Conservation (phyloP, 768 basidiomycete genomes). For the Mycena latifolia region DNA sequence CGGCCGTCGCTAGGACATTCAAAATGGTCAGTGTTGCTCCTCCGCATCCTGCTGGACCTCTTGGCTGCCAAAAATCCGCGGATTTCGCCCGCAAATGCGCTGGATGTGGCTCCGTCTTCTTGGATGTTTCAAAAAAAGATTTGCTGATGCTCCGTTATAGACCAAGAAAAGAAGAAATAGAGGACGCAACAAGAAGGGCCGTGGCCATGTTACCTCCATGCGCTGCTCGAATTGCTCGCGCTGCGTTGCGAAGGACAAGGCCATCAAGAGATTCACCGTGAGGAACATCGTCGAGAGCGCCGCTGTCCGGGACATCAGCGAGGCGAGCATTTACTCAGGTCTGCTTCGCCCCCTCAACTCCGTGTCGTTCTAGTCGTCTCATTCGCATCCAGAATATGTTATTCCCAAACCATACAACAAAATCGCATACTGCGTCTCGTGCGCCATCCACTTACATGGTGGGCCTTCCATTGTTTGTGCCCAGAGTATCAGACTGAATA, state of each 20-base stretch:
- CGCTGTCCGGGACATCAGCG: constrained; percentile 96
- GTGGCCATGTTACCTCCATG: constrained; percentile 94
- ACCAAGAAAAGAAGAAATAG: constrained; percentile 99
- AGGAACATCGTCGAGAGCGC: constrained; percentile 99
- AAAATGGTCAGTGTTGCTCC: constrained; percentile 6
- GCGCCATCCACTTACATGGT: constrained; percentile 99
- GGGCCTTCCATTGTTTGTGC: constrained; percentile 43
- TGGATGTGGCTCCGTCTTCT: background rate
- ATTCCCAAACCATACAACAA: constrained; percentile 99
- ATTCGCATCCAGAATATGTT: constrained; percentile 79
- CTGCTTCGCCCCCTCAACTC: constrained; percentile 42
- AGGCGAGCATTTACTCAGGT: constrained; percentile 95
- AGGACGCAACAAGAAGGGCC: constrained; percentile 99
- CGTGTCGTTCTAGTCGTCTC: background rate
- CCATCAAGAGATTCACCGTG: constrained; percentile 99
- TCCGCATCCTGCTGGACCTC: background rate
- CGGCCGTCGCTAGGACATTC: background rate
- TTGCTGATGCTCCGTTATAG: constrained; percentile 53
- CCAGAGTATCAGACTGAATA: background rate
- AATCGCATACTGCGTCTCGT: constrained; percentile 98
- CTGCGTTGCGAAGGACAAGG: constrained; percentile 98
- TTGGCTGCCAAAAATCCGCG: background rate
- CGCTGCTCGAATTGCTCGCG: constrained; percentile 99
- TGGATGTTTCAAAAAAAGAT: constrained; percentile 3
- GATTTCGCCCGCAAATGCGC: background rate